Evolutionary conservation across 441 rosid genomes (phyloP), one percentile per base, ranked within the genome.

Genomic region (Hypseocharis bilobata): DNA sequence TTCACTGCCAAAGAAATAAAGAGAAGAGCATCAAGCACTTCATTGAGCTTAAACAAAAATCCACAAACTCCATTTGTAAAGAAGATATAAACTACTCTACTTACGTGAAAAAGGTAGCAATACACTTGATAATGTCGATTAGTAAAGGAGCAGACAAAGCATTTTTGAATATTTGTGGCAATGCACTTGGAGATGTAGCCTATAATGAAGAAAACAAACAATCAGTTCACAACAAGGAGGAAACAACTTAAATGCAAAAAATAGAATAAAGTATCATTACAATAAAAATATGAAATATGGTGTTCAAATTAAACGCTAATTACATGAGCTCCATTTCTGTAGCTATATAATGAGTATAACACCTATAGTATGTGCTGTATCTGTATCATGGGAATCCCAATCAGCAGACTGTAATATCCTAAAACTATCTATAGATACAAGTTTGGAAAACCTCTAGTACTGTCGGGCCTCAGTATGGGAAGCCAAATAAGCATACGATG

Each of bases 151-250:
- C 83, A 66, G 96, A 76, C 69, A 92, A 69, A 17, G 92, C 89
- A 54, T 82, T 84, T 76, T 88, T 90, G 77, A 92, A 88, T 71
- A 88, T 82, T 64, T 80, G 86, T 3, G 97, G 91, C 63, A 92
- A 72, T 6, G 86, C 81, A 78, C 73, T 77, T 8, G 98, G 97
- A 60, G 87, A 76, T 25, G 73, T 86, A 69, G 79, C 91, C 98
- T 90, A 69, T 23, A 10, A n/a, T 28, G 19, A 64, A 64, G 30
- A 60, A 34, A 26, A 54, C 20, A 25, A 34, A 49, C 29, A 64
- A 69, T 68, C 26, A 19, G 8, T 17, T 13, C 2, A 30, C 30
- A 61, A 42, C 14, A 64, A 28, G 22, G 40, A 11, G 22, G 47
- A 70, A n/a, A 58, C 30, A 60, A 42, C 45, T 16, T 26, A 19